phyloP scores from a whole-genome alignment of 2,329 filamentous ascomycete genomes.

The Neonectria ditissima region DNA sequence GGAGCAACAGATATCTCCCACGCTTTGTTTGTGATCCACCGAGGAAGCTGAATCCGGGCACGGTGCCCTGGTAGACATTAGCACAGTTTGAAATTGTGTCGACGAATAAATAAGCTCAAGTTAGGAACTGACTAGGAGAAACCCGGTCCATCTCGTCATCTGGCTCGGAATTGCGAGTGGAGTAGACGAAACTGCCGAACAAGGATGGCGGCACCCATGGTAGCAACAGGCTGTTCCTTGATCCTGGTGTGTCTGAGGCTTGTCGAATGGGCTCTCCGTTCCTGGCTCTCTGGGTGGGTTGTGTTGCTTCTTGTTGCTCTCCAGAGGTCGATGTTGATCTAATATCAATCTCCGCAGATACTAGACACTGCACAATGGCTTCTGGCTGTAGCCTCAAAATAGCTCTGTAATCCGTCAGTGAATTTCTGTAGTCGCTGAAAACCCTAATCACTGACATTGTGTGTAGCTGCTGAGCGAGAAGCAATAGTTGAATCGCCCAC shows the following conservation, averaged over 20 bases:
- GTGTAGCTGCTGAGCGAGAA: constrained; percentile 8
- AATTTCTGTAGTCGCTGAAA: too few relatives aligned
- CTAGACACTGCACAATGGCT: constrained; percentile 2
- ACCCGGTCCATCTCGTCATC: background rate
- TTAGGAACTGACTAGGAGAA: background rate
- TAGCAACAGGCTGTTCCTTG: background rate
- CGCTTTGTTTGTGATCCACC: constrained; percentile 1
- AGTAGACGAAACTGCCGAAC: background rate
- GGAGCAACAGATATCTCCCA: background rate
- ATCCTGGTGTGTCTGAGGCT: background rate
- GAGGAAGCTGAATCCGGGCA: background rate
- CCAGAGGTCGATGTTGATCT: background rate
- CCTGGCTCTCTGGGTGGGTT: background rate
- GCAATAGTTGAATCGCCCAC: constrained; percentile 1
- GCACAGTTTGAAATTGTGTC: background rate
- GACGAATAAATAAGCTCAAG: too few relatives aligned
- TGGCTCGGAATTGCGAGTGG: background rate
- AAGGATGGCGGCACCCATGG: background rate
- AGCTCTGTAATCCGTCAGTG: constrained; percentile 1
- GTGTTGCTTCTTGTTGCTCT: background rate
- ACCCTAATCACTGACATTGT: background rate
- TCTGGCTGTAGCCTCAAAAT: constrained; percentile 5
- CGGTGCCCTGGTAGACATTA: background rate
- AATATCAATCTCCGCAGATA: background rate
- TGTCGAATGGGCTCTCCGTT: background rate